Percentiles rank a stretch among this genome's conserved stretches.
Conservation (phyloP, 768 basidiomycete species). For the Panaeolus cyanescens region DNA sequence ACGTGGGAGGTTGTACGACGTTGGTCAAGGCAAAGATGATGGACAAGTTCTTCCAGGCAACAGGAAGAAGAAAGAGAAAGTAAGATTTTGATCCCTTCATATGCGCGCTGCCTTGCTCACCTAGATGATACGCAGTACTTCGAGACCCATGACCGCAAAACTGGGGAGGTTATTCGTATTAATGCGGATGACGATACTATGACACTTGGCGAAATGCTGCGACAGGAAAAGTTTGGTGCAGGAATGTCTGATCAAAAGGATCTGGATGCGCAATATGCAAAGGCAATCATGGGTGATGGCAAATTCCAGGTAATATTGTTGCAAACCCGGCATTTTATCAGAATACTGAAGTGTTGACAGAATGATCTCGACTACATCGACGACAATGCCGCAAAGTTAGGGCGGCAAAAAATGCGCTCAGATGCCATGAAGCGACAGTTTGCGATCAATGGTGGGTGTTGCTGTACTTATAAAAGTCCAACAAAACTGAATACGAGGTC, state of each 20-base stretch:
- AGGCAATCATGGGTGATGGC: slow-evolving; percentile 84
- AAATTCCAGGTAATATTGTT: slow-evolving; percentile 69
- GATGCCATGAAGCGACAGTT: slow-evolving; percentile 98
- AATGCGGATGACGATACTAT: slow-evolving; percentile 90
- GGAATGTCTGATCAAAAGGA: slow-evolving; percentile 92
- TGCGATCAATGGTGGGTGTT: slow-evolving; percentile 81
- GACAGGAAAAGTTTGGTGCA: slow-evolving; percentile 89
- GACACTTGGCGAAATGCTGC: slow-evolving; percentile 87
- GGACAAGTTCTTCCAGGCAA: slow-evolving; percentile 59
- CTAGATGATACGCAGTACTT: slow-evolving; percentile 44
- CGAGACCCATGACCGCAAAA: slow-evolving; percentile 88
- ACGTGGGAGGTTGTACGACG: slow-evolving; percentile 84
- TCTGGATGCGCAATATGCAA: slow-evolving; percentile 87
- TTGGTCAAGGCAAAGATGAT: slow-evolving; percentile 78
- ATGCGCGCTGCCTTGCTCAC: no score
- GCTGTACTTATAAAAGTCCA: not conserved
- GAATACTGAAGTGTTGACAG: slow-evolving; percentile 33
- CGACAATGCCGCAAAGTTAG: slow-evolving; percentile 92
- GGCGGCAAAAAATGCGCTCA: slow-evolving; percentile 91
- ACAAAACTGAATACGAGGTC: not conserved
- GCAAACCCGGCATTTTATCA: not conserved
- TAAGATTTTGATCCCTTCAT: slow-evolving; percentile 29
- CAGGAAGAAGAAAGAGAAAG: slow-evolving; percentile 79
- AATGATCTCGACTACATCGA: slow-evolving; percentile 94
- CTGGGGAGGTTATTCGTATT: slow-evolving; percentile 85